Base-by-base conservation (phyloP, 805 yeast species). In the Cyberlindnera maritima region DNA sequence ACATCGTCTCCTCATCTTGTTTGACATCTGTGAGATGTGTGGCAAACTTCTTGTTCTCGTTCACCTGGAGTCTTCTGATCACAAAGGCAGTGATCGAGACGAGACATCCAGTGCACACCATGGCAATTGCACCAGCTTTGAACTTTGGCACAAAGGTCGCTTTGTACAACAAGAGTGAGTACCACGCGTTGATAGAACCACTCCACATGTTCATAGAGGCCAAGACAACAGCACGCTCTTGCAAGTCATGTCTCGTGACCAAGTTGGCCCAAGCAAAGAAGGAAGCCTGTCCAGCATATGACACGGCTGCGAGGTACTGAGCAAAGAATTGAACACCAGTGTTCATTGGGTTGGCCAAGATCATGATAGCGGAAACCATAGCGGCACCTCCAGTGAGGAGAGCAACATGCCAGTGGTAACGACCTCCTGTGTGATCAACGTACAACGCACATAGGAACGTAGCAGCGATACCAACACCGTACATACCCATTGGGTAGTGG, bases 121-220 rank as follows among this genome's bases (percentile, higher is more conserved):
- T 73, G 0, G 85, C 83, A 54, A 72, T 77, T 45, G 79, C 72
- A 17, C 85, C 85, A 36, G 71, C 74, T 43, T 63, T 65, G 51
- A 75, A 79, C 36, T 66, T 60, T 3, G 85, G 85, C 1, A 71
- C 83, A 39, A 71, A 70, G 5, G 71, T 62, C 2, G 83, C 82
- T 19, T 72, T 62, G 55, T 69, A 81, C 59, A 81, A 77, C 2
- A 80, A 41, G 12, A 81, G 47, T 1, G 79, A 70, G 83, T 84
- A 80, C 85, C 85, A 80, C 1, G 84, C 82, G 59, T 79, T 80
- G 13, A 80, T 77, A 3, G 83, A 83, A 57, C 78, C 76, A 25
- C 80, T 74, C 60, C 79, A 79, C 83, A 79, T 79, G 60, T 80
- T 80, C 84, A 80, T 80, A 0, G 83, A 78, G 0, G 83, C 87